Conservation (phyloP, 495 filamentous ascomycete genomes). For the Clavariopsis aquatica region DNA sequence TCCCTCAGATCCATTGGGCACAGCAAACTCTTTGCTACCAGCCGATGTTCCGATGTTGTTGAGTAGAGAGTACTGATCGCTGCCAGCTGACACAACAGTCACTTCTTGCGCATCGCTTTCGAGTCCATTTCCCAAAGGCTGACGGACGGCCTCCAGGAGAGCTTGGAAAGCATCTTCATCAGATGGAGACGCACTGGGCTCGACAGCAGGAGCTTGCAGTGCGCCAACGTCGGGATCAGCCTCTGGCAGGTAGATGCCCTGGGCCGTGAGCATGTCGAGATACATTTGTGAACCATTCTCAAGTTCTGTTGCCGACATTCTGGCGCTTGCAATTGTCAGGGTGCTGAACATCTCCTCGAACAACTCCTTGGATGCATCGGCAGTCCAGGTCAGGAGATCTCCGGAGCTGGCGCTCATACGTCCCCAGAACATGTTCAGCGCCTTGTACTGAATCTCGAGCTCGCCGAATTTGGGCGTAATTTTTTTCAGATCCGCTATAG, state of each 20-base stretch:
- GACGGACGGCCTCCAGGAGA: slow-evolving; percentile 12
- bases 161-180: slow-evolving; percentile 16
- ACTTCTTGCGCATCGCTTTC: slow-evolving; percentile 16
- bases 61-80: slow-evolving; percentile 3
- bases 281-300: slow-evolving; percentile 20
- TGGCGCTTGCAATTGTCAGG: slow-evolving; percentile 11
- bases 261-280: slow-evolving; percentile 13
- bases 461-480: slow-evolving; percentile 18
- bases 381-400: slow-evolving; percentile 17
- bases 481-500: slow-evolving; percentile 17
- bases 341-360: slow-evolving; percentile 18
- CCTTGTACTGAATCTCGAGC: slow-evolving; percentile 18
- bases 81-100: slow-evolving; percentile 7
- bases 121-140: slow-evolving; percentile 16
- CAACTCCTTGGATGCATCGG: slow-evolving; percentile 16
- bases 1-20: slow-evolving; percentile 6
- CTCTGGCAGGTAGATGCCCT: slow-evolving; percentile 17
- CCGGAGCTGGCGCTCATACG: slow-evolving; percentile 15
- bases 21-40: slow-evolving; percentile 9
- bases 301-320: slow-evolving; percentile 18
- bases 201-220: slow-evolving; percentile 15
- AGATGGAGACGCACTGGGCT: slow-evolving; percentile 15
- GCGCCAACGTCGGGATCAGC: slow-evolving; percentile 18
- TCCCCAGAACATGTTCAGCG: slow-evolving; percentile 19
- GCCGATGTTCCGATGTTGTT: slow-evolving; percentile 7